Evolutionary conservation across 208 protist genomes (phyloP), one percentile per base, ranked within the genome.

Genomic region (Acanthamoeba triangularis): DNA sequence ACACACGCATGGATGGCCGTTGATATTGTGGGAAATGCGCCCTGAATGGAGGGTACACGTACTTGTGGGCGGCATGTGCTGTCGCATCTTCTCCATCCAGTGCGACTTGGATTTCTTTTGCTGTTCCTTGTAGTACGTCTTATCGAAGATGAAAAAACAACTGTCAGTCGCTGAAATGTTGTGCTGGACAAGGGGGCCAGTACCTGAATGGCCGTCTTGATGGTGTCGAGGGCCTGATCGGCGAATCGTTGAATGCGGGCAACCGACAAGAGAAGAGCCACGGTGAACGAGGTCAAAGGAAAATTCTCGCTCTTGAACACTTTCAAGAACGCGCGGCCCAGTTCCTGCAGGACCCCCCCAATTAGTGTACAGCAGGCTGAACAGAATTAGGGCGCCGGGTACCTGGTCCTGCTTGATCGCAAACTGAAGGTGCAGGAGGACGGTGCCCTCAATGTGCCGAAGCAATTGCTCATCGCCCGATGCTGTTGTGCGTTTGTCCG

Each of bases 271-370:
- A 94, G 74, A 3, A 94, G 69, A 33, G 91, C 91, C 4, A 94
- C 72, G 11, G 91, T 87, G 74, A 94, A 94, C 49, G 91, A 84
- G 16, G 91, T 94, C 35, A 94, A 35, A 4, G 63, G 91, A 35
- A 94, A 94, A 44, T 84, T 94, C 33, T 94, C 91, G 47, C 67
- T 59, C 41, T 94, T 94, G 91, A 94, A 94, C n/a, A 94, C 69
- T 33, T 94, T 78, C 25, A 94, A 44, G 44, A 94, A 94, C 0
- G 91, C 91, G 30, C 72, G 44, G 6, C 91, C 91, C 7, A 94
- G 33, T 63, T 94, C 91, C 91, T 78, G 30, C 37, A 59, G 54
- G 13, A n/a, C n/a, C n/a, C 16, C 52, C 52, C 1, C 11, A 56
- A 59, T 23, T 23, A 82, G 74, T 33, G 10, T 14, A n/a, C 69